Evolutionary conservation across 2,329 filamentous ascomycete genomes (phyloP), one percentile per base, ranked within the genome.

Genomic region (Aspergillus terreus): DNA sequence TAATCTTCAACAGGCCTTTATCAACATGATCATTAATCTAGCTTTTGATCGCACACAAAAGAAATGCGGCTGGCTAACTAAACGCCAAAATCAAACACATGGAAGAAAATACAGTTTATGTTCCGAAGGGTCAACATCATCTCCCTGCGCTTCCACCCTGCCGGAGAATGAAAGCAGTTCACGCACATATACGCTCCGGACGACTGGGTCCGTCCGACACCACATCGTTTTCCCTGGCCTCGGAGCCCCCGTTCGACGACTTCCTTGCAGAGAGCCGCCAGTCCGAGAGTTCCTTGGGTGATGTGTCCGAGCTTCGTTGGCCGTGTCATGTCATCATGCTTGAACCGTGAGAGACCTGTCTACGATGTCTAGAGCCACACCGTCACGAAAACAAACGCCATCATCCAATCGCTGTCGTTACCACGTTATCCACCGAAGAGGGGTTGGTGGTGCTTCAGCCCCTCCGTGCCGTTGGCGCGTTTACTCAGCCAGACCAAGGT

Each of bases 401-500:
- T 49, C 51, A 53, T 56, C 53, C 51, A 49, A 58, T 52, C 52
- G 51, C 51, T 51, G 49, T 59, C 54, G 52, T 52, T 56, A 51
- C 54, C 53, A 50, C 53, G 44, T 51, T 46, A 50, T 57, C 55
- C 45, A 45, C 51, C 41, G 47, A 45, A 47, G 32, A 30, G 38
- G 9, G 44, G 25, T 19, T 25, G 33, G 33, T 36, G 10, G 38
- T 42, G 15, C 14, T 42, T 15, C 38, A 1, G 7, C 15, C 33
- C 33, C 27, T 25, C 30, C 27, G 38, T 17, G 25, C 12, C 27
- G 4, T 17, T 4, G 23, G 11, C 23, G 51, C 15, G 58, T 67
- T 63, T 69, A 70, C 58, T 67, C 63, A 53, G 61, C 53, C 49
- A 74, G 66, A 53, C 72, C 71, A 48, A 74, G 65, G 65, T 72